Evolutionary conservation across 2,329 filamentous ascomycete species (phyloP), one percentile per base, ranked within the genome.

Genomic region (Epichloe brachyelytri): DNA sequence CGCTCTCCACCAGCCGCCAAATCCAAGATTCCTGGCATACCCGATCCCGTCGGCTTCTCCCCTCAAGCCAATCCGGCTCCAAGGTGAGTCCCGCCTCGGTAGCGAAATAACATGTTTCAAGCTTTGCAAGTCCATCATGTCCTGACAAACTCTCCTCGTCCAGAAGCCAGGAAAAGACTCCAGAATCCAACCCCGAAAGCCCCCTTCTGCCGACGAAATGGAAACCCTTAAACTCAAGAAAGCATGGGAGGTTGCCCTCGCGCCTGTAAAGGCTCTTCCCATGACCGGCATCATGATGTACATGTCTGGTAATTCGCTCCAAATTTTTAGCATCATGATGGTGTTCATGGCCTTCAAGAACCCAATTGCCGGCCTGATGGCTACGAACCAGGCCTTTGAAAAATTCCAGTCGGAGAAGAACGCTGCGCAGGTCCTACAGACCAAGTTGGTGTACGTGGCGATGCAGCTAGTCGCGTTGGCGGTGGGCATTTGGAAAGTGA

Each of bases 201-300:
- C 83, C 54, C 85, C 85, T 34, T 84, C 85, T 1, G 69, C 83
- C 58, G 86, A 86, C 61, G 90, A 97, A 70, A 96, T 90, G 77
- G 91, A 97, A 67, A 89, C 85, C 20, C 76, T 98, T 56, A 97
- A 97, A 75, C 74, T 98, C 61, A 98, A 98, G 72, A 98, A 98
- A 69, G 93, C 93, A 0, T 98, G 93, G 93, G 93, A 98, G 69
- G 80, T 98, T 43, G 91, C 93, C 41, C 80, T 98, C 46, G 91
- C 85, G 2, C 93, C 93, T 0, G 85, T 93, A 55, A 98, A 98
- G 74, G 83, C 85, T 65, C 76, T 98, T 45, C 93, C 93, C 53
- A 98, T 98, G 93, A 97, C 94, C 52, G 90, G 85, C 56, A 91
- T 98, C 67, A 96, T 96, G 83, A 97, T 97, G 89, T 98, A 98